Base-by-base conservation (phyloP, 139 green algal genomes). In the Haematococcus lacustris region DNA sequence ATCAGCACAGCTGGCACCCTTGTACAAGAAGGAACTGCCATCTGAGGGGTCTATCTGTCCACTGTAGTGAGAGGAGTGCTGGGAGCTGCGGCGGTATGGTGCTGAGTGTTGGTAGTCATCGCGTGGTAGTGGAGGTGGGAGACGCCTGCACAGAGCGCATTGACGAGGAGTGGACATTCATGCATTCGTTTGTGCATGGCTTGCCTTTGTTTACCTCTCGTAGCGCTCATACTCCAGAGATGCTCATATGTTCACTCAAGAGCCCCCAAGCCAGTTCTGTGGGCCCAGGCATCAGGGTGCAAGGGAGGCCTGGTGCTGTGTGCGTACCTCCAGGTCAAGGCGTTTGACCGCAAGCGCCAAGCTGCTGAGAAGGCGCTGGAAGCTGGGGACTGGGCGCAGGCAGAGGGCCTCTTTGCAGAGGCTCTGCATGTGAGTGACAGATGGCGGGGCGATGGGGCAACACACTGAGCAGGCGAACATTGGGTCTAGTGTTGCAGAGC, bases 311-410 rank as follows among this genome's bases (percentile, higher is more conserved):
- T 28, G 3, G 28, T 71, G 39, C 39, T 73, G 5, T 28, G 2
- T 21, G 4, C 25, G 2, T 38, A 37, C 57, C 32, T 28, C 23
- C 73, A 80, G 73, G 78, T 91, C 38, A 89, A 89, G 64, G 77
- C 80, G 28, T 77, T 87, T 4, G 83, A 86, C 51, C 73, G 76
- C 33, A 89, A 87, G 79, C 33, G 64, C 38, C 43, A 73, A n/a
- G 62, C 70, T 0, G 86, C 76, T 2, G 64, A 81, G 40, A 53
- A 41, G 35, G 79, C 78, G 9, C 51, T 73, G 33, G 50, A 66
- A 50, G 51, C 32, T 0, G 28, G 71, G n/a, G 73, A 84, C 71
- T 85, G 73, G 78, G 13, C 6, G 23, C 66, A 53, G 25, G 80
- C 80, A 47, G 77, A 81, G 68, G 37, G 38, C 1, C 23, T 26